A percentile compares a stretch with the other conserved stretches of the same genome.
These are phyloP conservation scores for Phaeosphaeriaceae sp. DNA, from an alignment of 2,329 filamentous ascomycete species.

Conservation along the genomic window DNA sequence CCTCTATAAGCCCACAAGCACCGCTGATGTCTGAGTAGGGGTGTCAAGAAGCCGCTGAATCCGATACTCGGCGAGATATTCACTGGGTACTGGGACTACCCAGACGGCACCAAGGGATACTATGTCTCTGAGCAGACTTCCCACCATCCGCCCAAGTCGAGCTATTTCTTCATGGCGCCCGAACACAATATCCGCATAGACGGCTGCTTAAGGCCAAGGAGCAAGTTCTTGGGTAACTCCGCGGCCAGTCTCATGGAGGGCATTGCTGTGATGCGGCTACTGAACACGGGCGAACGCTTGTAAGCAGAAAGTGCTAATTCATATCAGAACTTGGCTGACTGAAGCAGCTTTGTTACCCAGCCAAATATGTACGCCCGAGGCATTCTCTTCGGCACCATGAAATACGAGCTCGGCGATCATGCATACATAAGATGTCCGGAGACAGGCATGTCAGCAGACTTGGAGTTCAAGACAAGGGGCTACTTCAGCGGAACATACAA, in stretches of 20 bases:
- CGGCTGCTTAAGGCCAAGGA: slow-evolving; percentile 91
- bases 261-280: slow-evolving; percentile 81
- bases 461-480: slow-evolving; percentile 98
- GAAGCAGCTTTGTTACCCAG: slow-evolving; percentile 83
- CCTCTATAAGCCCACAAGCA: slow-evolving; percentile 14
- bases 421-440: slow-evolving; percentile 93
- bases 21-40: slow-evolving; percentile 62
- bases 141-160: slow-evolving; percentile 97
- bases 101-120: slow-evolving; percentile 84
- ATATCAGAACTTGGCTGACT: slow-evolving; percentile 9
- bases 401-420: slow-evolving; percentile 97
- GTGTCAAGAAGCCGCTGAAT: slow-evolving; percentile 97
- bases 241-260: slow-evolving; percentile 99
- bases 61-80: slow-evolving; percentile 95
- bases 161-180: slow-evolving; percentile 98
- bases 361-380: slow-evolving; percentile 99
- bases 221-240: slow-evolving; percentile 95
- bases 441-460: slow-evolving; percentile 82
- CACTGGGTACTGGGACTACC: slow-evolving; percentile 94
- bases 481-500: slow-evolving; percentile 98
- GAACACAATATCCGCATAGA: slow-evolving; percentile 94
- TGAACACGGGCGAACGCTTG: slow-evolving; percentile 92
- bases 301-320: slow-evolving; percentile 49
- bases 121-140: slow-evolving; percentile 98
- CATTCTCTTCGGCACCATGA: slow-evolving; percentile 98